These are phyloP conservation scores for Dacryopinax spathularia DNA, from an alignment of 768 basidiomycete species.

Conservation along the genomic window DNA sequence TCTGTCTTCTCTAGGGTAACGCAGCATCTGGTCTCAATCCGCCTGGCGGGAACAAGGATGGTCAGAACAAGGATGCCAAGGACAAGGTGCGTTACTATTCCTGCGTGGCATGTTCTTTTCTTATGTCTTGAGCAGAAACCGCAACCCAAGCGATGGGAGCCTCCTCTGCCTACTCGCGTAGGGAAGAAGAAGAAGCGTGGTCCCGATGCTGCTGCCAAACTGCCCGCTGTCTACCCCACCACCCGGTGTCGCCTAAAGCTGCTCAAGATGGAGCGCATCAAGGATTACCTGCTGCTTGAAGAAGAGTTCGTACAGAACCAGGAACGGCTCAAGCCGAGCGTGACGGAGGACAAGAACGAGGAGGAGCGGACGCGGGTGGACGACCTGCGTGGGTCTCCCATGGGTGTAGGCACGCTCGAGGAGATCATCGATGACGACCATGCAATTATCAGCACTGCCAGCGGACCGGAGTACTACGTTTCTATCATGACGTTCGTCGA, in stretches of 20 bases:
- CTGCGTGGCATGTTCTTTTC: background rate
- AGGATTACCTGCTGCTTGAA: constrained; percentile 91
- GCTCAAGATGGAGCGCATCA: constrained; percentile 93
- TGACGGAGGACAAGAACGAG: constrained; percentile 88
- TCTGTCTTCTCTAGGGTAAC: constrained; percentile 49
- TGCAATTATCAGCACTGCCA: constrained; percentile 91
- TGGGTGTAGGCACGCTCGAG: constrained; percentile 97
- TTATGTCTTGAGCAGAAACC: constrained; percentile 31
- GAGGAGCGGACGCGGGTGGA: constrained; percentile 90
- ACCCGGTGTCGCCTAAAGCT: constrained; percentile 90
- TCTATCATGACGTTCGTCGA: constrained; percentile 96
- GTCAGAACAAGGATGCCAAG: constrained; percentile 28
- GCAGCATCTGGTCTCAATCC: constrained; percentile 46
- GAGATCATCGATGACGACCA: constrained; percentile 98
- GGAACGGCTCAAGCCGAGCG: constrained; percentile 75
- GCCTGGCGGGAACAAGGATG: constrained; percentile 12
- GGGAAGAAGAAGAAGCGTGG: constrained; percentile 92
- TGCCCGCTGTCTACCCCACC: constrained; percentile 85
- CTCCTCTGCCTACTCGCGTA: constrained; percentile 88
- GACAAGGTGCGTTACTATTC: constrained; percentile 24
- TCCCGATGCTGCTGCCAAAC: constrained; percentile 79
- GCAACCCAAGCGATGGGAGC: constrained; percentile 93
- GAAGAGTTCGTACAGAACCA: constrained; percentile 91
- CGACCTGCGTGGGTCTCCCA: constrained; percentile 84
- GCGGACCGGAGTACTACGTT: constrained; percentile 92